Base-by-base conservation (phyloP, 495 filamentous ascomycete genomes). In the Xylaria nigripes region DNA sequence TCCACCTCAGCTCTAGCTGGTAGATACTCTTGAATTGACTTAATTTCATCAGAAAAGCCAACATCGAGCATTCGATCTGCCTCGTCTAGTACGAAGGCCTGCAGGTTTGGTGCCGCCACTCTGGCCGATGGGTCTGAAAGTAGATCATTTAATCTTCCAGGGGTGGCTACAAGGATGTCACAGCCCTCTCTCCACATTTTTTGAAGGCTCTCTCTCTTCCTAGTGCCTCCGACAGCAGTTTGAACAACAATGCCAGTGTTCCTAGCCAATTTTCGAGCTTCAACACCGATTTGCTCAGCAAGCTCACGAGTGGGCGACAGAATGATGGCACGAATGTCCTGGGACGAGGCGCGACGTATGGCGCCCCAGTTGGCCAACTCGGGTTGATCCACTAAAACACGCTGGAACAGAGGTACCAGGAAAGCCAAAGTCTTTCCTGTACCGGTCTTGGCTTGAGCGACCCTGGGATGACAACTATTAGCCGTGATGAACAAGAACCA, bases 271-370 rank as follows among this genome's bases (percentile, higher is more conserved):
- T 84, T 92, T 41, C 56, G 70, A 2, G 93, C 90, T 65, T 98
- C 93, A 0, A 70, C 81, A 10, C 85, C 87, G 59, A 98, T 97
- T 72, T 98, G 93, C 67, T 95, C 89, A 3, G 93, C 93, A 56
- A 98, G 77, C 71, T 98, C 93, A 54, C 93, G 82, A 18, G 93
- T 98, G 8, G 93, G 93, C 0, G 94, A 97, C 55, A 98, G 82
- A 64, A 98, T 84, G 41, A 98, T 83, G 23, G 88, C 85, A 51
- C 90, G 83, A 56, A 96, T 90, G 65, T 96, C 89, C 29, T 77
- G 66, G 1, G 81, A 66, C 3, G 67, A 64, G 9, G 79, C 67
- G 30, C 56, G 44, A 3, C 55, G 51, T 6, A 15, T 43, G 25
- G 66, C 58, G 10, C 56, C n/a, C 27, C 57, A 46, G 13, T 47